Conservation (phyloP, 345 rosid species). For the Moringa oleifera region DNA sequence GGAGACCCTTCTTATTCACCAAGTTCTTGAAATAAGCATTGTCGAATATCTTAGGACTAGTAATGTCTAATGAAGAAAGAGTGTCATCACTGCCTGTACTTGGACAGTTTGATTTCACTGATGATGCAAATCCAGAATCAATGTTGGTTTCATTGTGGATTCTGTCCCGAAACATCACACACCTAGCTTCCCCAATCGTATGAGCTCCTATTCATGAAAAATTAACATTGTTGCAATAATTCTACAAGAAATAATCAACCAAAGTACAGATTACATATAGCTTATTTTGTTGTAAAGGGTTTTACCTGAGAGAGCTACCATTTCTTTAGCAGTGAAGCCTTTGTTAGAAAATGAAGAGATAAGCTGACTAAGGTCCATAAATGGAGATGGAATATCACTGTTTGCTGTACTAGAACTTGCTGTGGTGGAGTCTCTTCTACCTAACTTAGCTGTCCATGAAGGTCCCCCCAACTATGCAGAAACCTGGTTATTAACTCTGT, state of each 20-base stretch:
- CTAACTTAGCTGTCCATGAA: constrained; percentile 59
- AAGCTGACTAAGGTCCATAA: constrained; percentile 42
- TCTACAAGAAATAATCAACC: too few species aligned
- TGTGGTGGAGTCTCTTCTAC: constrained; percentile 71
- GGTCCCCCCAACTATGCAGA: constrained; percentile 60
- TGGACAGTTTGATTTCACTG: constrained; percentile 32
- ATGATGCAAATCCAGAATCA: constrained; percentile 34
- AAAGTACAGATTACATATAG: too few species aligned
- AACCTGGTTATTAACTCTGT: background rate
- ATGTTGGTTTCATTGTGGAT: constrained; percentile 47
- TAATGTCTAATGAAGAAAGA: constrained; percentile 29
- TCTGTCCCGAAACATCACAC: constrained; percentile 29
- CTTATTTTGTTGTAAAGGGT: background rate
- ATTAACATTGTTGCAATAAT: background rate
- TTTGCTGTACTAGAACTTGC: constrained; percentile 55
- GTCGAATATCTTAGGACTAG: constrained; percentile 37
- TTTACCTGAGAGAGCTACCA: constrained; percentile 81
- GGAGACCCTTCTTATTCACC: constrained; percentile 32
- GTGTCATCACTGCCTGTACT: constrained; percentile 28
- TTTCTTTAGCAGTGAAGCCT: constrained; percentile 66
- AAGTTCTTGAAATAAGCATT: constrained; percentile 31
- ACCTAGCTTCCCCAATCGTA: constrained; percentile 51
- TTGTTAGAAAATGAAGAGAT: constrained; percentile 36
- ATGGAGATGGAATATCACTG: constrained; percentile 57
- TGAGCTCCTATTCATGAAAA: constrained; percentile 28